phyloP scores from a whole-genome alignment of 352 stramenopile species.

The Halophytophthora batemanensis region DNA sequence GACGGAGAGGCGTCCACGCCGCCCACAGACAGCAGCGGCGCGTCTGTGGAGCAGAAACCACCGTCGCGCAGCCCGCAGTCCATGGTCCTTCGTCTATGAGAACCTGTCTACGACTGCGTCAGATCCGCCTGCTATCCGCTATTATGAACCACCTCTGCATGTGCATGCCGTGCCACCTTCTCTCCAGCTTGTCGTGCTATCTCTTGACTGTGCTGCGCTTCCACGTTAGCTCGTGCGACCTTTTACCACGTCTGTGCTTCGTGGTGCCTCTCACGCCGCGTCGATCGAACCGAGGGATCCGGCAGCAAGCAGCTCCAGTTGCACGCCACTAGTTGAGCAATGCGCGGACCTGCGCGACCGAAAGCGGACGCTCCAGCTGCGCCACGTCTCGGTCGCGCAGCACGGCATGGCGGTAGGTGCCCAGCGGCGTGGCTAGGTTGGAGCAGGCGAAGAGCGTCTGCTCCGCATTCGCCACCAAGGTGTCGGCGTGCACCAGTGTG shows the following conservation, averaged over 20 bases:
- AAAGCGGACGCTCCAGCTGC: constrained; percentile 39
- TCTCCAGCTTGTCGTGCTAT: too few relatives aligned
- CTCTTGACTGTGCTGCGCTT: too few relatives aligned
- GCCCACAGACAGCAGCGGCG: constrained; percentile 10
- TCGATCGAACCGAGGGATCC: too few relatives aligned
- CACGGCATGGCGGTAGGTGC: constrained; percentile 58
- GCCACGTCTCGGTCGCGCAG: constrained; percentile 53
- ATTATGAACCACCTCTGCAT: constrained; percentile 2
- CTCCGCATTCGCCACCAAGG: constrained; percentile 44
- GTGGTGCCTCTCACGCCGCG: too few relatives aligned
- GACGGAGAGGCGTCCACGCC: constrained; percentile 7
- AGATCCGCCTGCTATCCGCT: constrained; percentile 2
- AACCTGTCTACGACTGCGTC: constrained; percentile 3
- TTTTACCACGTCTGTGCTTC: too few relatives aligned
- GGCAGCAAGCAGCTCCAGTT: too few relatives aligned
- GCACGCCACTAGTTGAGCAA: constrained; percentile 10
- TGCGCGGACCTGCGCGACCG: constrained; percentile 22
- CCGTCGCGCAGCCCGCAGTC: constrained; percentile 7
- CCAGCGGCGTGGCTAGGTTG: constrained; percentile 60
- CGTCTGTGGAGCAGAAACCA: too few relatives aligned
- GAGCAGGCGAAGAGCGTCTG: constrained; percentile 63
- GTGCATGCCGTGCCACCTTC: too few relatives aligned
- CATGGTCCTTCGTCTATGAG: constrained; percentile 27
- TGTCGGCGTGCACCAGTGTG: constrained; percentile 40
- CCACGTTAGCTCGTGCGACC: too few relatives aligned